Percentiles rank a stretch among this genome's conserved stretches.
Evolutionary conservation across 2,329 filamentous ascomycete genomes (phyloP).

Genomic region (Beauveria scarabaeidicola): DNA sequence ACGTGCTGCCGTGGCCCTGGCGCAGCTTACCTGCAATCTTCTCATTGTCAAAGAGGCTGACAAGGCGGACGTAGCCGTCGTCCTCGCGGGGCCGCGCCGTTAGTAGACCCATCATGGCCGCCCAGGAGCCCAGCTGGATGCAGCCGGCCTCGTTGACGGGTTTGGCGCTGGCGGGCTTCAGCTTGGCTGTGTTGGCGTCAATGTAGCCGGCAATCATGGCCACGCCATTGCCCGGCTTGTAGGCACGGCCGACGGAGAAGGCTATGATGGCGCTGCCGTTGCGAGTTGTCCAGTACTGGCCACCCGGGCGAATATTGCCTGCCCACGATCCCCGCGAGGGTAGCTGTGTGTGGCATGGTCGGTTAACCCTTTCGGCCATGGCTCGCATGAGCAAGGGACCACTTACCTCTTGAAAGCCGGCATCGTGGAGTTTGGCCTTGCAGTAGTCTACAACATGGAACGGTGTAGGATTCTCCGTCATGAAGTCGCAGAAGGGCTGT

Average conservation of each 20-base stretch:
- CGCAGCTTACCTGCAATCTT: constrained; percentile 87
- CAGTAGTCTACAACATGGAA: constrained; percentile 85
- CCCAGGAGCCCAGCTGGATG: constrained; percentile 82
- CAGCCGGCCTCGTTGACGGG: constrained; percentile 69
- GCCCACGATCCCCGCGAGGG: constrained; percentile 73
- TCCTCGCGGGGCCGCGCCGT: constrained; percentile 50
- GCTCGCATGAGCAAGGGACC: constrained; percentile 5
- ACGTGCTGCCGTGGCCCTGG: constrained; percentile 84
- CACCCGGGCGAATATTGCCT: constrained; percentile 61
- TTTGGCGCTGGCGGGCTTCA: constrained; percentile 85
- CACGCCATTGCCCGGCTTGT: constrained; percentile 76
- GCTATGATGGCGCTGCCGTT: constrained; percentile 82
- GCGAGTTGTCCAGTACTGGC: constrained; percentile 80
- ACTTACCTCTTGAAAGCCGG: constrained; percentile 63
- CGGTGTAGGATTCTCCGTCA: constrained; percentile 83
- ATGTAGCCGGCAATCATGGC: constrained; percentile 88
- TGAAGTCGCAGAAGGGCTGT: constrained; percentile 77
- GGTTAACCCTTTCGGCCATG: neutral
- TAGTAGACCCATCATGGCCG: constrained; percentile 76
- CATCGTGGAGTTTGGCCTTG: constrained; percentile 57
- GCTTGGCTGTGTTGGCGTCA: constrained; percentile 78
- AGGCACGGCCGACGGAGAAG: constrained; percentile 72
- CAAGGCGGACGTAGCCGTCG: constrained; percentile 72
- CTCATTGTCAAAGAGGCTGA: constrained; percentile 93
- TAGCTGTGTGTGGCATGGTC: constrained; percentile 36